Conservation (phyloP, 805 yeast genomes). For the Wickerhamomyces mucosus region DNA sequence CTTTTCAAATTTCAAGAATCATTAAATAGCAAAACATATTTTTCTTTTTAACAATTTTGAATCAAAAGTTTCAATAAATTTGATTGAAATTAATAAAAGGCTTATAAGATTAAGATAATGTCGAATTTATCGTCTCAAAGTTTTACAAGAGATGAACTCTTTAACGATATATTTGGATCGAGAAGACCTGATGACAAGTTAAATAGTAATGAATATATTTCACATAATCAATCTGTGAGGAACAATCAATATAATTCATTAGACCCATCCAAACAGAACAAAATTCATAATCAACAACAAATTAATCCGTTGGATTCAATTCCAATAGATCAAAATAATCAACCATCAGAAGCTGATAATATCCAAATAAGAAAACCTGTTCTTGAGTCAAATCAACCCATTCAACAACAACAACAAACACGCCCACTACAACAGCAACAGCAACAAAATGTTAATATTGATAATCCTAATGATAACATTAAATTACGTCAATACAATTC, state of each 20-base stretch:
- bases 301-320: conserved; percentile 1
- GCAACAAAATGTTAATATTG: too few species aligned
- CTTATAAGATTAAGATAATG: too few species aligned
- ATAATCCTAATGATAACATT: too few species aligned
- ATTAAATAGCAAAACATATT: too few species aligned
- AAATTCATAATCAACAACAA: conserved; percentile 1
- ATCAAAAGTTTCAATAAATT: too few species aligned
- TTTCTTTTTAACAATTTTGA: too few species aligned
- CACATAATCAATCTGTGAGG: neutral
- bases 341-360: conserved; percentile 1
- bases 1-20: too few species aligned
- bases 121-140: too few species aligned
- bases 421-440: conserved; percentile 2
- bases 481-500: too few species aligned
- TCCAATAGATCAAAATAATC: conserved; percentile 3
- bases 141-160: conserved; percentile 20
- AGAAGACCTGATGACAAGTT: conserved; percentile 16
- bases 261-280: conserved; percentile 4
- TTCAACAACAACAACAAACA: conserved; percentile 4
- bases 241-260: conserved; percentile 1
- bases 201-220: neutral
- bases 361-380: too few species aligned
- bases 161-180: conserved; percentile 23
- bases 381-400: too few species aligned
- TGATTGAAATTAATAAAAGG: too few species aligned